phyloP scores from a whole-genome alignment of 2,329 filamentous ascomycete species.

The Nothomitra cinnamomea region DNA sequence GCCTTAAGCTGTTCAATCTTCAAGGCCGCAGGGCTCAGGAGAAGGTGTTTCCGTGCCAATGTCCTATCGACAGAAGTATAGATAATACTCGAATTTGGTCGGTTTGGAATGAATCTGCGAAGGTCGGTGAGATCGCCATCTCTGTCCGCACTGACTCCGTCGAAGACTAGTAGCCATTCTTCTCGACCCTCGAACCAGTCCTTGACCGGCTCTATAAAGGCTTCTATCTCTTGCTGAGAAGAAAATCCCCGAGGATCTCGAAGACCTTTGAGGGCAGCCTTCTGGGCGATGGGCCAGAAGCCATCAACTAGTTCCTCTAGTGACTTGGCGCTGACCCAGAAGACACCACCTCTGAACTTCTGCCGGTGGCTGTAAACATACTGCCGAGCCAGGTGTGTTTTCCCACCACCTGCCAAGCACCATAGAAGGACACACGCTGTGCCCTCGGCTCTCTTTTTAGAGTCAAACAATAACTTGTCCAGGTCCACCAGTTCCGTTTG shows the following conservation, averaged over 20 bases:
- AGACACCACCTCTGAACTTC: slow-evolving; percentile 47
- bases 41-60: slow-evolving; percentile 34
- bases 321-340: slow-evolving; percentile 51
- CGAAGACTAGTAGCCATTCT: slow-evolving; percentile 52
- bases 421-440: slow-evolving; percentile 47
- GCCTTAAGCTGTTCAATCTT: slow-evolving; percentile 36
- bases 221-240: slow-evolving; percentile 21
- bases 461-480: slow-evolving; percentile 41
- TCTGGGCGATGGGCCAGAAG: slow-evolving; percentile 49
- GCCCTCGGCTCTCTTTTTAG: slow-evolving; percentile 36
- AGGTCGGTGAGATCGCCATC: slow-evolving; percentile 33
- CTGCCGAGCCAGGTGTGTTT: slow-evolving; percentile 50
- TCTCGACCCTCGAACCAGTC: slow-evolving; percentile 43
- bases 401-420: slow-evolving; percentile 48
- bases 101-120: slow-evolving; percentile 45
- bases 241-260: slow-evolving; percentile 23
- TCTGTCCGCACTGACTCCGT: slow-evolving; percentile 45
- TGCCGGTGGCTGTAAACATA: slow-evolving; percentile 44
- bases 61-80: slow-evolving; percentile 50
- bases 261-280: slow-evolving; percentile 31
- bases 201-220: slow-evolving; percentile 39
- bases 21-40: slow-evolving; percentile 43
- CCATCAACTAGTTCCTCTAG: slow-evolving; percentile 40
- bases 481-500: slow-evolving; percentile 39
- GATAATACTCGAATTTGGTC: slow-evolving; percentile 44